Evolutionary conservation across 2,329 filamentous ascomycete genomes (phyloP), one percentile per base, ranked within the genome.

Genomic region (Xylariomycetidae sp.): DNA sequence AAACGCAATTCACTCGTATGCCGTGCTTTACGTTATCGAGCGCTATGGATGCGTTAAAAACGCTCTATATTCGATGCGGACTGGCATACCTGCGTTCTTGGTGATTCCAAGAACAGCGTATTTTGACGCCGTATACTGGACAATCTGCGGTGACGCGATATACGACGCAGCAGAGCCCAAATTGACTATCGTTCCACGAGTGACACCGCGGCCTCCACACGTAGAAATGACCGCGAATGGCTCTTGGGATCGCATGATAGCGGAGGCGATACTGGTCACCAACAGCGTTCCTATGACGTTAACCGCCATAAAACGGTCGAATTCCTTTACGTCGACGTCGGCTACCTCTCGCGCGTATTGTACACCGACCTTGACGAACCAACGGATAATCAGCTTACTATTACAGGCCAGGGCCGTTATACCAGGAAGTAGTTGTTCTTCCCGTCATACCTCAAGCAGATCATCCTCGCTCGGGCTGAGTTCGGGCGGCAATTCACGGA

Each of bases 101-200:
- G 38, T 40, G 16, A 41, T 12, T 10, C 38, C 38, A 3, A 41
- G 27, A 4, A 41, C 31, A 15, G 38, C 38, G 13, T 41, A 34
- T 19, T 41, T 37, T 10, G 26, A 15, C 14, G 34, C 33, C 6
- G 31, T 33, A 19, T 37, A 40, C n/a, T 33, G 38, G 6, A 31
- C 14, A 8, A 41, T 34, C 4, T 41, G 25, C 3, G 38, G 34
- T 25, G 38, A 34, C 3, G 35, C 31, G 16, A 31, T 27, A 27
- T 37, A 41, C 8, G 34, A 37, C 16, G 33, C 36, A 17, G 13
- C n/a, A 17, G 34, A 37, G 2, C 31, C 38, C 25, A 41, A 14
- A 20, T 41, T 41, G 10, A 41, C 16, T 18, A 38, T 38, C 3
- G 37, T 35, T 15, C 38, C 38, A 8, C 38, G 34, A n/a, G 33